Conservation (phyloP, 2,329 filamentous ascomycete genomes). For the Cladosporium halotolerans region DNA sequence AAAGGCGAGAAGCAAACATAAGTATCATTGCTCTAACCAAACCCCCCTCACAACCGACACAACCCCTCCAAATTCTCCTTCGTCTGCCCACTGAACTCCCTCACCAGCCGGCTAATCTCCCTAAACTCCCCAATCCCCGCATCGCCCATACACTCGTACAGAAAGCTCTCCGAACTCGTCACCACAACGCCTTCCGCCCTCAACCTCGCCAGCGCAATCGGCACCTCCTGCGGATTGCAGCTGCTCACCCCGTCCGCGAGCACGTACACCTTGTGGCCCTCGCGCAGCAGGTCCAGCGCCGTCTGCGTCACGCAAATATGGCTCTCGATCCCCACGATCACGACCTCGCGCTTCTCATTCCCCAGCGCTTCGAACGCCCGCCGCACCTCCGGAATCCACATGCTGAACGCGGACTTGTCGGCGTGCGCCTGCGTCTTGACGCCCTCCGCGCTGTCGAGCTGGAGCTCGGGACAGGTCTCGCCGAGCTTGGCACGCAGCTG, state of each 20-base stretch:
- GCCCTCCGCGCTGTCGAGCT: slow-evolving; percentile 37
- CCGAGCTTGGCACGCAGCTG: slow-evolving; percentile 76
- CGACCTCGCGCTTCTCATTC: slow-evolving; percentile 51
- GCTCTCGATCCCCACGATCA: slow-evolving; percentile 83
- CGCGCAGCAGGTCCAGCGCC: slow-evolving; percentile 67
- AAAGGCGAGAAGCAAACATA: background rate
- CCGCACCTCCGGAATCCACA: slow-evolving; percentile 67
- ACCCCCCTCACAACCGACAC: slow-evolving; percentile 47
- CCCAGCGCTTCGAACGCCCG: slow-evolving; percentile 35
- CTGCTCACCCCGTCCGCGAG: slow-evolving; percentile 85
- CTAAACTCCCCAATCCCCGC: slow-evolving; percentile 67
- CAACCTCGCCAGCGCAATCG: slow-evolving; percentile 69
- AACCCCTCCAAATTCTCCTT: slow-evolving; percentile 61
- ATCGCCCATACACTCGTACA: slow-evolving; percentile 87
- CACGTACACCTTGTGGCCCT: slow-evolving; percentile 77
- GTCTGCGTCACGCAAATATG: slow-evolving; percentile 97
- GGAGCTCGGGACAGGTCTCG: slow-evolving; percentile 68
- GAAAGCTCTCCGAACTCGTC: slow-evolving; percentile 80
- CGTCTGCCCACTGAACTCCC: slow-evolving; percentile 66
- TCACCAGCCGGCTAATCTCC: slow-evolving; percentile 67
- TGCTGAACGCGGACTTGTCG: slow-evolving; percentile 89
- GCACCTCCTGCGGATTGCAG: slow-evolving; percentile 75
- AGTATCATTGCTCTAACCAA: background rate
- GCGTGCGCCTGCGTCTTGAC: slow-evolving; percentile 48
- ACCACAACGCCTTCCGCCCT: slow-evolving; percentile 69